Evolutionary conservation across 352 stramenopile species (phyloP).

Genomic region (Phytopythium ostracodes): DNA sequence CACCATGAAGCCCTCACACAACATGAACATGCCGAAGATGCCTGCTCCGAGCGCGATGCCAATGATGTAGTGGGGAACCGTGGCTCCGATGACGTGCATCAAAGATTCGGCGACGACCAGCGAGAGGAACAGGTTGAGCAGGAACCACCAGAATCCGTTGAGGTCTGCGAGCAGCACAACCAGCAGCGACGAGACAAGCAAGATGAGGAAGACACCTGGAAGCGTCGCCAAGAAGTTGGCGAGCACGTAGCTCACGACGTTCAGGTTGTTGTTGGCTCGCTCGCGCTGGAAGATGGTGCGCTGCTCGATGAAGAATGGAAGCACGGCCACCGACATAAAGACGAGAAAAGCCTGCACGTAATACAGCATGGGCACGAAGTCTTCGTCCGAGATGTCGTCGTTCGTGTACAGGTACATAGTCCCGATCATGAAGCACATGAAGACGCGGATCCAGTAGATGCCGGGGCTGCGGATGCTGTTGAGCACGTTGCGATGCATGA

Average conservation of each 20-base stretch:
- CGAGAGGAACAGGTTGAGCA: slow-evolving; percentile 72
- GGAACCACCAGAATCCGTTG: slow-evolving; percentile 22
- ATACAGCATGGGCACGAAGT: slow-evolving; percentile 71
- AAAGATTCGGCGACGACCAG: slow-evolving; percentile 75
- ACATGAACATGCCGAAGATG: slow-evolving; percentile 85
- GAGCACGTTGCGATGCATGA: slow-evolving; percentile 45
- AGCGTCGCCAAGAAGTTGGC: slow-evolving; percentile 66
- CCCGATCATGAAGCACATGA: slow-evolving; percentile 77
- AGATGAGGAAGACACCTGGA: slow-evolving; percentile 58
- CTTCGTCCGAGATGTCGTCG: slow-evolving; percentile 29
- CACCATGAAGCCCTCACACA: slow-evolving; percentile 86
- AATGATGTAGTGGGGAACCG: slow-evolving; percentile 86
- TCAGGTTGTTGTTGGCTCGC: slow-evolving; percentile 57
- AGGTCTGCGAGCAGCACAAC: slow-evolving; percentile 45
- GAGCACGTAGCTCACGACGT: slow-evolving; percentile 64
- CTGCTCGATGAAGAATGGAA: slow-evolving; percentile 86
- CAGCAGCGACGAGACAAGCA: slow-evolving; percentile 42
- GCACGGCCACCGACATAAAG: slow-evolving; percentile 86
- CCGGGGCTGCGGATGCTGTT: slow-evolving; percentile 68
- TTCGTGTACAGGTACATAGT: slow-evolving; percentile 66
- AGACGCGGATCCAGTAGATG: slow-evolving; percentile 68
- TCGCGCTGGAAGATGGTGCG: slow-evolving; percentile 82
- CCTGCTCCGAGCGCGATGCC: slow-evolving; percentile 77
- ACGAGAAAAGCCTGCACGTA: slow-evolving; percentile 89
- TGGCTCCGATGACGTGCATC: slow-evolving; percentile 71